Base-by-base conservation (phyloP, 2,329 filamentous ascomycete species). In the Colletotrichum lindemuthianum region DNA sequence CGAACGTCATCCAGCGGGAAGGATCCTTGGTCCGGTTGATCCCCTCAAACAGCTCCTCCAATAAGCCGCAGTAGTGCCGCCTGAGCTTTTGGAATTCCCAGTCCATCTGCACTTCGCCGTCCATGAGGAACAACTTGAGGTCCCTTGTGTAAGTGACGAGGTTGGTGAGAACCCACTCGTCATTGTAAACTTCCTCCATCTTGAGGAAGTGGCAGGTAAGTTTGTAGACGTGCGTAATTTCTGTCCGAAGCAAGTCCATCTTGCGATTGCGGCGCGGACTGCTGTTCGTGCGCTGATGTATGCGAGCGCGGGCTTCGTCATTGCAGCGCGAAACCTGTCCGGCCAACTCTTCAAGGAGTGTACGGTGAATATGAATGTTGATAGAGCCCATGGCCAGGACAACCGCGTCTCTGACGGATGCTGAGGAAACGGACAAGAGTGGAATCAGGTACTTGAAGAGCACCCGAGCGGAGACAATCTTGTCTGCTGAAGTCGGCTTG, bases 171-270 rank as follows among this genome's bases (percentile, higher is more conserved):
- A 97, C 92, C 88, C 93, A 97, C 68, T 97, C 93, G 69, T 97
- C 92, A 63, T 91, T 88, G 74, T 91, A 92, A 5, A 97, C 87
- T 51, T 92, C 89, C 0, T 90, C 82, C 47, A 92, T 86, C 67
- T 91, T 90, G 41, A 99, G 81, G 69, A 97, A 97, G 71, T 94
- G 92, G 0, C 94, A 93, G 0, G 95, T 98, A 40, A 98, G 82
- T 74, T 96, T 95, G 78, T 98, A 97, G 8, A 99, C 92, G 73
- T 98, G 92, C 0, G 96, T 97, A 55, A 98, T 93, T 74, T 98
- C 96, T 1, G 95, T 97, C 57, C 96, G 88, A 39, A 99, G 79
- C 37, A 93, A 83, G 73, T 98, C 96, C 69, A 93, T 96, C 73
- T 90, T 92, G 58, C 90, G 88, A 73, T 92, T 97, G 59, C 92